Percentiles rank a stretch among this genome's conserved stretches.
Evolutionary conservation across 2,329 filamentous ascomycete species (phyloP).

Genomic region (Hypoxylon sp.): DNA sequence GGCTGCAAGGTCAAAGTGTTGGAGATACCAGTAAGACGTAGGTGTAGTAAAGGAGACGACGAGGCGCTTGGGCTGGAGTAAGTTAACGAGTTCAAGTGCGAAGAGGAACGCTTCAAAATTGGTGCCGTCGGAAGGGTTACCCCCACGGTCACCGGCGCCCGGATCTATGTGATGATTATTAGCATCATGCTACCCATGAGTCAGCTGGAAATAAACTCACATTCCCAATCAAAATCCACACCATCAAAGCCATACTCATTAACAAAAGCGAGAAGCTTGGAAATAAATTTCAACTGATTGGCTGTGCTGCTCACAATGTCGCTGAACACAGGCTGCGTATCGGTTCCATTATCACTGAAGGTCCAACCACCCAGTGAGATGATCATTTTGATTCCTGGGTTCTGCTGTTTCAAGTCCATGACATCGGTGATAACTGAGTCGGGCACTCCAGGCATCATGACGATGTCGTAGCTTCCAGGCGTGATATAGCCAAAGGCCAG

Average conservation of each 20-base stretch:
- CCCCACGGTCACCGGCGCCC: not conserved
- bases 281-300: no score
- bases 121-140: not conserved
- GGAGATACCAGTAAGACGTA: slow-evolving; percentile 4
- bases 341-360: not conserved
- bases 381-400: not conserved
- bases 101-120: no score
- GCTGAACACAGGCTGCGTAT: no score
- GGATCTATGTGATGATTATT: not conserved
- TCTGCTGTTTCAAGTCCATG: not conserved
- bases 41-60: not conserved
- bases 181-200: not conserved
- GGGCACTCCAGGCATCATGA: not conserved
- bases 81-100: no score
- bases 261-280: not conserved
- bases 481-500: not conserved
- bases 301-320: no score
- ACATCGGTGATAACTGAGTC: not conserved
- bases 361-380: slow-evolving; percentile 1
- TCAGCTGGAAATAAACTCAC: not conserved
- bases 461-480: not conserved
- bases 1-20: slow-evolving; percentile 1
- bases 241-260: slow-evolving; percentile 4
- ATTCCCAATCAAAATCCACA: slow-evolving; percentile 1
- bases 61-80: no score